Evolutionary conservation across 345 rosid species (phyloP).

Genomic region (Ailanthus altissimus): DNA sequence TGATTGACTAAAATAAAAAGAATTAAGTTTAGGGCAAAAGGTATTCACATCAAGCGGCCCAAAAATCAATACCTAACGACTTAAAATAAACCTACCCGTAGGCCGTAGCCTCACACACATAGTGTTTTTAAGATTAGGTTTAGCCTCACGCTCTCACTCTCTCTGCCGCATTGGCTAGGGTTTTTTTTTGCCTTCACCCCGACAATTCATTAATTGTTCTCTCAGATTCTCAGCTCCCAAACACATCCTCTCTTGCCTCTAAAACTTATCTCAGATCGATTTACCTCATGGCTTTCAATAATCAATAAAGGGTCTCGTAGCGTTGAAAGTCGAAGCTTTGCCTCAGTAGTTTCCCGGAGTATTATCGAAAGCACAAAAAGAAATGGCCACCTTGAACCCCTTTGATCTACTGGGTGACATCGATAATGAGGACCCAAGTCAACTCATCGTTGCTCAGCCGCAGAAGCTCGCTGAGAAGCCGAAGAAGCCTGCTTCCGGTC

Average conservation of each 20-base stretch:
- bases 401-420: slow-evolving; percentile 81
- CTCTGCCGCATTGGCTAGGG: slow-evolving; percentile 64
- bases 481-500: slow-evolving; percentile 49
- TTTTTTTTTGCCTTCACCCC: slow-evolving; percentile 25
- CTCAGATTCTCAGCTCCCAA: slow-evolving; percentile 18
- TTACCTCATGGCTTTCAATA: slow-evolving; percentile 37
- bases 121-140: slow-evolving; percentile 54
- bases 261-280: slow-evolving; percentile 8
- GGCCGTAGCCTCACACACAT: slow-evolving; percentile 22
- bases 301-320: slow-evolving; percentile 31
- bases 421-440: slow-evolving; percentile 81
- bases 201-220: background rate
- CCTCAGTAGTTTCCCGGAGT: slow-evolving; percentile 2
- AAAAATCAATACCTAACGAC: background rate
- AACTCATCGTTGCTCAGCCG: slow-evolving; percentile 48
- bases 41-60: background rate
- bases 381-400: slow-evolving; percentile 92
- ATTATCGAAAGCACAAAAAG: slow-evolving; percentile 2
- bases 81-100: slow-evolving; percentile 25
- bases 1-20: background rate
- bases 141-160: background rate
- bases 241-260: slow-evolving; percentile 1
- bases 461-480: slow-evolving; percentile 57
- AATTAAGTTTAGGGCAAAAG: background rate
- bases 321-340: slow-evolving; percentile 12